Base-by-base conservation (phyloP, 495 filamentous ascomycete species). In the Penicillium turbatum region DNA sequence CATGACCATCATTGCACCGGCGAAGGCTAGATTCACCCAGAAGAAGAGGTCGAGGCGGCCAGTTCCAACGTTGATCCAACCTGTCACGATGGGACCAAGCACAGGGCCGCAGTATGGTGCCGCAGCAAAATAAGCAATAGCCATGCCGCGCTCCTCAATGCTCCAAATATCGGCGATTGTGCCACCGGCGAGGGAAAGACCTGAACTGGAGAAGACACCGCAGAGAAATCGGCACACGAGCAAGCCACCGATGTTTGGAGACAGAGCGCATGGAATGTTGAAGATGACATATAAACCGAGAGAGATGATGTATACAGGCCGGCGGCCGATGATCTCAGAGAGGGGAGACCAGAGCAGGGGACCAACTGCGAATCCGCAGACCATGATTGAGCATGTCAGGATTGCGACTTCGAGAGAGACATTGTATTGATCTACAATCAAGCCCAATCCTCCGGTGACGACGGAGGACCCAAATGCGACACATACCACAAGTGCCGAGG, bases 271-370 rank as follows among this genome's bases (percentile, higher is more conserved):
- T 2, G 79, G 78, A 29, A 86, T 77, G 32, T 83, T 74, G 63
- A 85, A 84, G 57, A 84, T 74, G 5, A 65, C 62, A 55, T 85
- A 83, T 31, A 74, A 48, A 19, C 66, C 32, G 38, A 79, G 67
- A 24, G 80, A 81, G 39, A 76, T 64, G 53, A 82, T 78, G 16
- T 85, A 72, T 5, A 83, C 82, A 16, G 63, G 57, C 44, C 74
- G 72, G 30, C 90, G 80, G 38, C 90, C 90, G 56, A 82, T 83
- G 43, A 95, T 75, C 62, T 96, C 90, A 6, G 86, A 90, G 3
- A 90, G 66, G 0, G 90, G 90, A 5, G 76, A 81, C 68, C 72
- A 85, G 10, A 82, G 53, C 0, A 79, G 59, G 5, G 82, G 82
- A 5, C 80, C 82, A 13, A 79, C 54, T 11, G 73, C 71, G 31